Evolutionary conservation across 768 basidiomycete species (phyloP).

Genomic region (Phlegmacium glaucopus): DNA sequence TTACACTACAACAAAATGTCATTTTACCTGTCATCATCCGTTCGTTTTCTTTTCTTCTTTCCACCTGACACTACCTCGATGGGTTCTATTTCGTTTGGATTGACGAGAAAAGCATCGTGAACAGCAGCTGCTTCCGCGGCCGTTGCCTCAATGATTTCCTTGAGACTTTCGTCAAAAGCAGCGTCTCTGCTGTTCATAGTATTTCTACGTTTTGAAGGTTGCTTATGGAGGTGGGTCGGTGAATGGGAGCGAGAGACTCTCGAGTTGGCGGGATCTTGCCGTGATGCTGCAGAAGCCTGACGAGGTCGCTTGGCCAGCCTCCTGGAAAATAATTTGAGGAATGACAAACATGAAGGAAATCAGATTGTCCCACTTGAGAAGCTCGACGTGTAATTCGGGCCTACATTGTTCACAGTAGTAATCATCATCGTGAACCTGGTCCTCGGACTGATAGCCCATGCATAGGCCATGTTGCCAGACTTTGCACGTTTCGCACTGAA

Average conservation of each 20-base stretch:
- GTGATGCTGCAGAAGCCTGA: conserved; percentile 62
- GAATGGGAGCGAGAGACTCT: conserved; percentile 77
- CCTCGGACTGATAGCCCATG: conserved; percentile 86
- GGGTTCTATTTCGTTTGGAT: conserved; percentile 37
- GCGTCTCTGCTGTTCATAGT: conserved; percentile 99
- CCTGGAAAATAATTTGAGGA: conserved; percentile 31
- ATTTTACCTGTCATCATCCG: conserved; percentile 67
- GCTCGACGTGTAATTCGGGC: conserved; percentile 79
- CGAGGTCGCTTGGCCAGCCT: conserved; percentile 61
- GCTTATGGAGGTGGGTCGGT: conserved; percentile 52
- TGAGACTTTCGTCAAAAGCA: conserved; percentile 84
- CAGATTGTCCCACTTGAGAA: conserved; percentile 63
- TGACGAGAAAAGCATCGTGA: conserved; percentile 40
- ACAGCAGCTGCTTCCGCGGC: conserved; percentile 65
- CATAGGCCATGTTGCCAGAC: conserved; percentile 98
- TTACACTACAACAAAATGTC: neutral
- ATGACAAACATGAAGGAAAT: conserved; percentile 8
- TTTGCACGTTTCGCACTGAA: conserved; percentile 94
- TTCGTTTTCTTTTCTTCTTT: conserved; percentile 74
- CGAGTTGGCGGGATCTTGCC: conserved; percentile 47
- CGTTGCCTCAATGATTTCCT: conserved; percentile 71
- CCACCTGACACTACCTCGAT: conserved; percentile 44
- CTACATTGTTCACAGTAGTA: conserved; percentile 95
- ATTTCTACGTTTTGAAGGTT: conserved; percentile 82
- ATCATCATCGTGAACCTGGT: conserved; percentile 68